Conservation (phyloP, 352 stramenopile species). For the Pythium guiyangense region DNA sequence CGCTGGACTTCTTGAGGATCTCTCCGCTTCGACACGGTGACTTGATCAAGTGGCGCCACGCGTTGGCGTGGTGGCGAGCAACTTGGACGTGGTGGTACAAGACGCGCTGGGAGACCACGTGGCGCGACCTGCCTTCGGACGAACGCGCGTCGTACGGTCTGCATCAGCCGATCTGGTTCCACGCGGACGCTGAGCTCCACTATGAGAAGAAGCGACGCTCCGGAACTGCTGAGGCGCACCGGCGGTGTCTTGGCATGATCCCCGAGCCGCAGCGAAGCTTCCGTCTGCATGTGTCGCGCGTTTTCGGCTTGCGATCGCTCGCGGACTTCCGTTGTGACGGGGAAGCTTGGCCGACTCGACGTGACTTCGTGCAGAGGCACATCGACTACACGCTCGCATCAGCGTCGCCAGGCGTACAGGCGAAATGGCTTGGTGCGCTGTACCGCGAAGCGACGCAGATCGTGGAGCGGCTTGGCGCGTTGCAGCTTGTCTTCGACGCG, state of each 20-base stretch:
- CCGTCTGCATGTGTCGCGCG: conserved; percentile 1
- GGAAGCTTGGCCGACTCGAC: neutral
- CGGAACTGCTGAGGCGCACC: too few relatives aligned
- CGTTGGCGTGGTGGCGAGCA: neutral
- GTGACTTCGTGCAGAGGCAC: conserved; percentile 1
- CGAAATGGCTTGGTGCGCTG: too few relatives aligned
- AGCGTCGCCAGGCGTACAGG: too few relatives aligned
- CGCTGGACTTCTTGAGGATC: too few relatives aligned
- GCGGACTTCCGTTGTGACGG: neutral
- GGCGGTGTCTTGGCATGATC: too few relatives aligned
- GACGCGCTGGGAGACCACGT: conserved; percentile 12
- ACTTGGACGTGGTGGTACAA: conserved; percentile 13
- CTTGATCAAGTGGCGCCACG: too few relatives aligned
- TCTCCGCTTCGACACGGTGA: too few relatives aligned
- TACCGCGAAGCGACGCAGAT: conserved; percentile 4
- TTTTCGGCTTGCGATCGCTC: neutral
- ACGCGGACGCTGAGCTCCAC: conserved; percentile 9
- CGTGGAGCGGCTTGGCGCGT: neutral
- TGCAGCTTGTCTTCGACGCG: neutral
- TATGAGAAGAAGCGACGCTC: too few relatives aligned
- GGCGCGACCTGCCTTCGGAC: conserved; percentile 6
- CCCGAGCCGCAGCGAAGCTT: conserved; percentile 6
- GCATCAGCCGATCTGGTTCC: conserved; percentile 11
- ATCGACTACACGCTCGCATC: too few relatives aligned
- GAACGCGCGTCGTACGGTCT: conserved; percentile 6